Evolutionary conservation across 2,329 filamentous ascomycete species (phyloP), one percentile per base, ranked within the genome.

Genomic region (Boeremia lycopersici): DNA sequence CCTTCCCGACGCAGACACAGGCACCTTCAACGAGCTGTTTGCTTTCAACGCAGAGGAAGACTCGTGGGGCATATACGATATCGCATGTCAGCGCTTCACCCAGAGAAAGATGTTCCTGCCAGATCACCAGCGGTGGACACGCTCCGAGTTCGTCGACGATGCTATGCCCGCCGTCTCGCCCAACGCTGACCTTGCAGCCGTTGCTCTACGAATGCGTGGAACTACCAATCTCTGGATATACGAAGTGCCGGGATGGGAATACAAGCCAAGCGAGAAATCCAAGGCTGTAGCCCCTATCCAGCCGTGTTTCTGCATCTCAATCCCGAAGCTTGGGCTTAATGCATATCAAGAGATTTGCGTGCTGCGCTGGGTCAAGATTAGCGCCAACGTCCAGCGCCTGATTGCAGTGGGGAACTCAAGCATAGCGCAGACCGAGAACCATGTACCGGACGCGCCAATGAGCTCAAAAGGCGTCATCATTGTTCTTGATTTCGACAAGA

Each of bases 41-140:
- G 75, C 74, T 17, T 77, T 76, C 62, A 74, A 76, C 38, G 67
- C 74, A 6, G 68, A 76, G 41, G 70, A 75, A 38, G 73, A 76
- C 48, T 71, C 69, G 1, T 77, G 74, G 73, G 74, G 74, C 4
- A 70, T 77, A 29, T 76, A 74, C 54, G 75, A 77, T 36, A 70
- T 76, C 49, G 68, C 70, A 1, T 69, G 65, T 23, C 71, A 73
- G 51, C 66, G 69, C 4, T 77, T 77, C 56, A 74, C 72, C 4
- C 70, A 74, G 48, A 61, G 68, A 23, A 76, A 75, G 41, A 73
- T 74, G 65, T 74, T 74, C 26, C 48, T 74, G 23, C 74, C 74
- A 0, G 72, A 75, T 35, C 71, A 72, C 42, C 69, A 74, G 50
- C 65, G 68, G 17, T 76, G 70, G 71, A 75, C 70, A 6, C 68